Evolutionary conservation across 495 filamentous ascomycete species (phyloP).

Genomic region (Parathielavia hyrcaniae): DNA sequence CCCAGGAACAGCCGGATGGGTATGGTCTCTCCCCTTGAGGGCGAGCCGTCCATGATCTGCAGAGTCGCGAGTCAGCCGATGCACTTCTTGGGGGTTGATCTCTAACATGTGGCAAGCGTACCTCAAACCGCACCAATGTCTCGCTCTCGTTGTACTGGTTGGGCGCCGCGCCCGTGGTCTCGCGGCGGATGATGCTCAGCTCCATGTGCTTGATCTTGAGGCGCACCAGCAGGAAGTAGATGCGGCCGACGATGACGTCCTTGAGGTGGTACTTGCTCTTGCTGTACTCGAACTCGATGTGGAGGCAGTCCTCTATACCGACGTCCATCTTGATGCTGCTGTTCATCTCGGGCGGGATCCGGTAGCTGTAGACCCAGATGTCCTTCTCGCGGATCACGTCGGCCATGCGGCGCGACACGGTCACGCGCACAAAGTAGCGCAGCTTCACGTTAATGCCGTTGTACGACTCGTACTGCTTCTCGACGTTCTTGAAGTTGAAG

Average conservation of each 20-base stretch:
- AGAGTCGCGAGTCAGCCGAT: neutral
- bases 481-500: slow-evolving; percentile 99
- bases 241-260: slow-evolving; percentile 97
- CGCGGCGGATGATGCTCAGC: slow-evolving; percentile 90
- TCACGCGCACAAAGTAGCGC: slow-evolving; percentile 96
- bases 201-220: slow-evolving; percentile 99
- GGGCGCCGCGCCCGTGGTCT: slow-evolving; percentile 96
- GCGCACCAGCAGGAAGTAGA: slow-evolving; percentile 96
- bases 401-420: slow-evolving; percentile 91
- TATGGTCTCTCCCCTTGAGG: slow-evolving; percentile 95
- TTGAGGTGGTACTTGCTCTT: slow-evolving; percentile 99
- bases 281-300: slow-evolving; percentile 99
- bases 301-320: slow-evolving; percentile 97
- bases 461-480: slow-evolving; percentile 99
- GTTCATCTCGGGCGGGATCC: slow-evolving; percentile 96
- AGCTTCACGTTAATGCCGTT: slow-evolving; percentile 99
- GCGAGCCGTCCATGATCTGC: slow-evolving; percentile 99
- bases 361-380: slow-evolving; percentile 98
- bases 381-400: slow-evolving; percentile 99
- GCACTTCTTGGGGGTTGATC: neutral
- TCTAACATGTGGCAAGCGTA: slow-evolving; percentile 34
- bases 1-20: slow-evolving; percentile 96
- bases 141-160: slow-evolving; percentile 99
- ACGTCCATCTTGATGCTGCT: slow-evolving; percentile 99
- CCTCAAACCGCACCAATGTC: slow-evolving; percentile 95